These are phyloP conservation scores for Asterophora parasitica DNA, from an alignment of 768 basidiomycete species.

Conservation along the genomic window DNA sequence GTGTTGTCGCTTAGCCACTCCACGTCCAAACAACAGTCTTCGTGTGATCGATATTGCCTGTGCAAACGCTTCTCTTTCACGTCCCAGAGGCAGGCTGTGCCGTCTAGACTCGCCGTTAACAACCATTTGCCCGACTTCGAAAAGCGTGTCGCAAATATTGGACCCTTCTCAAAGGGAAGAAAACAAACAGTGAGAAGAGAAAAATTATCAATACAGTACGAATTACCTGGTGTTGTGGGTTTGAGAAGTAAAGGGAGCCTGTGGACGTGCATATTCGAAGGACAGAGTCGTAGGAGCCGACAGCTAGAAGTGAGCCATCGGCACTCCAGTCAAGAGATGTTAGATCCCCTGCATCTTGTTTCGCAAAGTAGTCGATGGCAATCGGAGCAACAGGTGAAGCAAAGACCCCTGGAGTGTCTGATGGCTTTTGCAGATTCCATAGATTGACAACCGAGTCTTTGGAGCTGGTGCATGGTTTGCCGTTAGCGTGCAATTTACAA, in stretches of 20 bases:
- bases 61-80: constrained; percentile 55
- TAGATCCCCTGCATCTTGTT: constrained; percentile 51
- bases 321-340: constrained; percentile 76
- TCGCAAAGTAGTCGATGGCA: constrained; percentile 45
- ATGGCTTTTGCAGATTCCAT: constrained; percentile 58
- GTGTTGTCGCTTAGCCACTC: constrained; percentile 72
- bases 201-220: constrained; percentile 9
- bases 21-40: constrained; percentile 75
- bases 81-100: constrained; percentile 77
- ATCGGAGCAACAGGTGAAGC: constrained; percentile 30
- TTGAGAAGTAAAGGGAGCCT: constrained; percentile 61
- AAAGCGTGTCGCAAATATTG: constrained; percentile 76
- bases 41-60: constrained; percentile 61
- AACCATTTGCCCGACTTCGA: constrained; percentile 72
- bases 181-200: constrained; percentile 22
- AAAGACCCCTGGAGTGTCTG: constrained; percentile 26
- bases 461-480: constrained; percentile 40
- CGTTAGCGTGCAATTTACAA: constrained; percentile 11
- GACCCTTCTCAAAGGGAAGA: constrained; percentile 54
- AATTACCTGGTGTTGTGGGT: constrained; percentile 61
- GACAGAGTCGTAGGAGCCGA: constrained; percentile 72
- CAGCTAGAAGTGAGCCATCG: constrained; percentile 68
- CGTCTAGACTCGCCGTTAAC: constrained; percentile 72
- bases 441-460: constrained; percentile 72
- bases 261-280: constrained; percentile 61